These are phyloP conservation scores for Claviceps quebecensis DNA, from an alignment of 2,329 filamentous ascomycete genomes.

Conservation along the genomic window DNA sequence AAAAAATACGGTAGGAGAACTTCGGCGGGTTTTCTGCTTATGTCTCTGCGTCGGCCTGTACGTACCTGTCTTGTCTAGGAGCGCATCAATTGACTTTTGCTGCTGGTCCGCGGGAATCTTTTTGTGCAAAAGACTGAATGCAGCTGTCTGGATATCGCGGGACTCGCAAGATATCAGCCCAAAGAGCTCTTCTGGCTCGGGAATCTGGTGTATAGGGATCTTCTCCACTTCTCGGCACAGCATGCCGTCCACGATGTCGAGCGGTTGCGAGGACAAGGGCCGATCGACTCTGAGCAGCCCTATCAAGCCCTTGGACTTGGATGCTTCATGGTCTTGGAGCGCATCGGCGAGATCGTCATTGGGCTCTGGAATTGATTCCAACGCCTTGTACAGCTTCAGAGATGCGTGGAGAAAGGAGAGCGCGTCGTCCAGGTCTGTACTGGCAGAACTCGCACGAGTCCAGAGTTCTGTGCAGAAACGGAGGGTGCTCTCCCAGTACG, in stretches of 20 bases:
- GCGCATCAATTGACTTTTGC: conserved; percentile 62
- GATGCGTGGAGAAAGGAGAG: conserved; percentile 57
- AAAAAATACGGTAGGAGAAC: neutral
- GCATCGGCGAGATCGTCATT: conserved; percentile 80
- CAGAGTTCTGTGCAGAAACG: conserved; percentile 45
- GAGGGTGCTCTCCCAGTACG: conserved; percentile 63
- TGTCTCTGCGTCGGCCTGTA: neutral
- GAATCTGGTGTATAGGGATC: conserved; percentile 46
- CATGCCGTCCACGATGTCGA: conserved; percentile 61
- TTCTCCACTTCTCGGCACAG: conserved; percentile 55
- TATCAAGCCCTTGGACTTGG: conserved; percentile 44
- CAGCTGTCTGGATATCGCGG: conserved; percentile 60
- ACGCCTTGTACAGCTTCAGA: conserved; percentile 50
- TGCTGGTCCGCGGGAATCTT: conserved; percentile 70
- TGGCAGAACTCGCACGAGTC: conserved; percentile 26
- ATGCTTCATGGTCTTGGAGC: conserved; percentile 44
- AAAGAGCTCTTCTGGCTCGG: conserved; percentile 57
- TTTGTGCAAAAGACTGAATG: conserved; percentile 66
- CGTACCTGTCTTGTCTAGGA: conserved; percentile 52
- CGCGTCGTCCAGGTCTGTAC: conserved; percentile 29
- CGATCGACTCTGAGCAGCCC: conserved; percentile 44
- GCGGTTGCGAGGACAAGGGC: conserved; percentile 42
- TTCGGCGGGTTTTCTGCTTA: neutral
- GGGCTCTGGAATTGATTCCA: conserved; percentile 53
- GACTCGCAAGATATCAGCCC: conserved; percentile 64